phyloP scores from a whole-genome alignment of 179 eudicot genomes.

The Monotropa hypopitys region DNA sequence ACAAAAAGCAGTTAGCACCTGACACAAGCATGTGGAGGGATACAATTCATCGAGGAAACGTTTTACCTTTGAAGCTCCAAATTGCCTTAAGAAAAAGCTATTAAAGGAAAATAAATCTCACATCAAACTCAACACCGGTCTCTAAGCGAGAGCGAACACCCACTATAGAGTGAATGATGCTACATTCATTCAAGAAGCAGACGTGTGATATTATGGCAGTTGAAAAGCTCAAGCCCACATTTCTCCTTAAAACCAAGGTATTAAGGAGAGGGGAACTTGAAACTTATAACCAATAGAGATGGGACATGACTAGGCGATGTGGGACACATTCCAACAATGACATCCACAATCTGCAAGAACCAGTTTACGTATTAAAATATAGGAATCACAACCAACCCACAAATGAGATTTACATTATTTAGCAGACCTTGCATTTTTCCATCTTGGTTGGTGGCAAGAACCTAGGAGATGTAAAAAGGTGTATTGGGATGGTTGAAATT shows the following conservation, averaged over 20 bases:
- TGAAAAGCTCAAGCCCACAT: too few species aligned
- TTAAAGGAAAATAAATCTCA: neutral
- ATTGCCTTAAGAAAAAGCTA: neutral
- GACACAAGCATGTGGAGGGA: neutral
- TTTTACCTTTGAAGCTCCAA: neutral
- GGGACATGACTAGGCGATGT: too few species aligned
- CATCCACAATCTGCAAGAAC: conserved; percentile 49
- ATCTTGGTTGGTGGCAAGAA: conserved; percentile 85
- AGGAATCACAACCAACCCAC: neutral
- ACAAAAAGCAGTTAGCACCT: neutral
- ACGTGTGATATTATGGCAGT: conserved; percentile 91
- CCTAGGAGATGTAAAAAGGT: conserved; percentile 78
- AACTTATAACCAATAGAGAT: too few species aligned
- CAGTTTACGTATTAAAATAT: neutral
- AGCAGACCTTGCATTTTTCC: conserved; percentile 61
- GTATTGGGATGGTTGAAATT: conserved; percentile 78
- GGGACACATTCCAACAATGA: too few species aligned
- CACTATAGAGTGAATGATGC: conserved; percentile 65
- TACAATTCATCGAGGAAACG: neutral
- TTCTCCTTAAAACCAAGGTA: too few species aligned
- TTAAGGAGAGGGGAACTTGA: too few species aligned
- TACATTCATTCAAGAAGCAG: conserved; percentile 64
- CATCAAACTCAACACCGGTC: conserved; percentile 66
- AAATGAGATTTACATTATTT: neutral
- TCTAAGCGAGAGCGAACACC: conserved; percentile 82